Evolutionary conservation across 1,284 basidiomycete species (phyloP).

Genomic region (Rhodotorula sp.): DNA sequence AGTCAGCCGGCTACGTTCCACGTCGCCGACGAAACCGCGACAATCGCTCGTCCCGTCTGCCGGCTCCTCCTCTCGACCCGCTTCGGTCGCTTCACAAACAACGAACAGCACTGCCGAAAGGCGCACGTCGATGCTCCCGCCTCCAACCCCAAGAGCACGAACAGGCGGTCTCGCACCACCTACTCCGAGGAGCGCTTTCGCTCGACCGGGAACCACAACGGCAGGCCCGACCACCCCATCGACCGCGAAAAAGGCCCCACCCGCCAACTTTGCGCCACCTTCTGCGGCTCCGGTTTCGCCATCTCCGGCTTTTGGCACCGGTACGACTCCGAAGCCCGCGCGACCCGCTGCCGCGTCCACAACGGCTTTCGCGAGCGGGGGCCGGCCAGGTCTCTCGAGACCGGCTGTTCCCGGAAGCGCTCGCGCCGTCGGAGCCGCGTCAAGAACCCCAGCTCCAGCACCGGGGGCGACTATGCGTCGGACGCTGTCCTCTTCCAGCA

Average conservation of each 20-base stretch:
- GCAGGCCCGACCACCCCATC: not conserved
- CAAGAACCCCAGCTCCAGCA: not conserved
- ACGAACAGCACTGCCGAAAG: not conserved
- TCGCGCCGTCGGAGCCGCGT: too few species aligned
- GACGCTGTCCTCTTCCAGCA: not conserved
- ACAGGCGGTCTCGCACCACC: slow-evolving; percentile 11
- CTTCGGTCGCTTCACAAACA: not conserved
- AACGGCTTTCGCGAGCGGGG: not conserved
- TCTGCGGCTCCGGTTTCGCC: not conserved
- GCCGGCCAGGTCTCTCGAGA: not conserved
- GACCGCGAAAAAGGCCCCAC: slow-evolving; percentile 21
- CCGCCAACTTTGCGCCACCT: slow-evolving; percentile 44
- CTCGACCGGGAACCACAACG: not conserved
- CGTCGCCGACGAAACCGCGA: not conserved
- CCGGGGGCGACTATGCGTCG: not conserved
- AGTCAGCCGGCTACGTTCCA: not conserved
- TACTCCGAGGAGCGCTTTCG: slow-evolving; percentile 1
- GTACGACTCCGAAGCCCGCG: not conserved
- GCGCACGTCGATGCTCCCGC: not conserved
- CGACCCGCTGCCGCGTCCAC: not conserved
- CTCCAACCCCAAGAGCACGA: slow-evolving; percentile 45
- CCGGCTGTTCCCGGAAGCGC: not conserved
- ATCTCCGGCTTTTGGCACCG: not conserved
- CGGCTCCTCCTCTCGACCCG: not conserved
- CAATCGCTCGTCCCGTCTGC: not conserved